phyloP scores from a whole-genome alignment of 2,329 filamentous ascomycete species.

The Venturiaceae sp. region DNA sequence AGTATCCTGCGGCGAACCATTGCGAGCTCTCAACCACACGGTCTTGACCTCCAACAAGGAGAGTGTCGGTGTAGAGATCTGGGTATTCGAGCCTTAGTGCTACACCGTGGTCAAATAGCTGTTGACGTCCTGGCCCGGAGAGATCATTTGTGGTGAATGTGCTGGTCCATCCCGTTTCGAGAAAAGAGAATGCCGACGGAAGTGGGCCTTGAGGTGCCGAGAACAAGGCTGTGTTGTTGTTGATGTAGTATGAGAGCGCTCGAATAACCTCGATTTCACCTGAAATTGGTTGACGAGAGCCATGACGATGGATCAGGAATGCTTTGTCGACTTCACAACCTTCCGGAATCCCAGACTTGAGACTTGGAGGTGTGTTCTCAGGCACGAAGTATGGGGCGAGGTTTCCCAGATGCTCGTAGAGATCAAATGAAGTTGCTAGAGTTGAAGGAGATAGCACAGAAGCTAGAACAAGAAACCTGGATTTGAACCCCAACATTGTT shows the following conservation, averaged over 20 bases:
- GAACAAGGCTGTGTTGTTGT: constrained; percentile 11
- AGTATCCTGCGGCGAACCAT: constrained; percentile 10
- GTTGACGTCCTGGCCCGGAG: constrained; percentile 6
- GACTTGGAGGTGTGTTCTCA: constrained; percentile 5
- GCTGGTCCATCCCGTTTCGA: constrained; percentile 8
- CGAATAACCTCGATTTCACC: constrained; percentile 8
- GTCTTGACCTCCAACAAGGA: constrained; percentile 9
- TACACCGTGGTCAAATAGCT: constrained; percentile 9
- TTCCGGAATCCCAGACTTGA: constrained; percentile 9
- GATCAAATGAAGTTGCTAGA: neutral
- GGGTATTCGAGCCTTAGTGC: constrained; percentile 8
- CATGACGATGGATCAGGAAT: constrained; percentile 10
- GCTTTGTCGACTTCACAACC: constrained; percentile 8
- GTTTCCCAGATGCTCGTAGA: constrained; percentile 10
- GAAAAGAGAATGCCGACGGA: constrained; percentile 8
- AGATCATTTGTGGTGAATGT: constrained; percentile 9
- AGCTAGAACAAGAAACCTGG: neutral
- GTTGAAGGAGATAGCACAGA: neutral
- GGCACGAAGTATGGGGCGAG: constrained; percentile 9
- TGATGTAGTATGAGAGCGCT: constrained; percentile 9
- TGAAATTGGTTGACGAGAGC: constrained; percentile 8
- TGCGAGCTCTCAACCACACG: constrained; percentile 10
- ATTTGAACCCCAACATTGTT: neutral
- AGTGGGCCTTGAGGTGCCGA: constrained; percentile 1
- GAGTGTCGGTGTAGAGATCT: constrained; percentile 7